Base-by-base conservation (phyloP, 1,284 basidiomycete genomes). In the Neotropicomus parvogracilis region DNA sequence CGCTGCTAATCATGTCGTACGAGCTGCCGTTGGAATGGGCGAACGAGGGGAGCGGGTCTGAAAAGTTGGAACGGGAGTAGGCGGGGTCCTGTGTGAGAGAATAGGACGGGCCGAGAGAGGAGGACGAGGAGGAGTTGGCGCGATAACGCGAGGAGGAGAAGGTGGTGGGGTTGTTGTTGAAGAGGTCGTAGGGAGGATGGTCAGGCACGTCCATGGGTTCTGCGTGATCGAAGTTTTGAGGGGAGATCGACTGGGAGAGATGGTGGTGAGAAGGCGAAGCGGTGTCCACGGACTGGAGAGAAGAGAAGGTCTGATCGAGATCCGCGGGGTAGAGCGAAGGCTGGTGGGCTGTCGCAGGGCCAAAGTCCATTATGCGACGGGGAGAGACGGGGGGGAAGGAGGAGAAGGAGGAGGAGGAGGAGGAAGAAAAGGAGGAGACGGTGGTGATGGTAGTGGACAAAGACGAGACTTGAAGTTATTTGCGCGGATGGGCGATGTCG, bases 1-100 rank as follows among this genome's bases (percentile, higher is more conserved):
- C n/a, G n/a, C n/a, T n/a, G n/a, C n/a, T n/a, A n/a, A 85, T 80
- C 57, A 84, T 75, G 64, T 83, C 81, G 68, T 84, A 87, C 3
- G 79, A 72, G 60, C 73, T 72, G 46, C 70, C 61, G 55, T 69
- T 77, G 12, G 73, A 69, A 40, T 72, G 70, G 28, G 72, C 70
- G 64, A 83, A 86, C 4, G 80, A 69, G 12, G 77, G 72, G 2
- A 81, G 70, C 12, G 78, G 68, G 59, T 86, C 85, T 13, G 69
- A 65, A 63, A 84, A 84, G 35, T 78, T 71, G 27, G 73, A 56
- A 50, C 80, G 80, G 7, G 75, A 63, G 63, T 85, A 87, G 44
- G 85, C 67, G 45, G 67, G 46, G 52, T 88, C 81, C 38, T 75
- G 70, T 50, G 70, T 65, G 49, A 83, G 72, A 42, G 62, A 62